Conservation (phyloP, 2,329 filamentous ascomycete genomes). For the Didymella lethalis region DNA sequence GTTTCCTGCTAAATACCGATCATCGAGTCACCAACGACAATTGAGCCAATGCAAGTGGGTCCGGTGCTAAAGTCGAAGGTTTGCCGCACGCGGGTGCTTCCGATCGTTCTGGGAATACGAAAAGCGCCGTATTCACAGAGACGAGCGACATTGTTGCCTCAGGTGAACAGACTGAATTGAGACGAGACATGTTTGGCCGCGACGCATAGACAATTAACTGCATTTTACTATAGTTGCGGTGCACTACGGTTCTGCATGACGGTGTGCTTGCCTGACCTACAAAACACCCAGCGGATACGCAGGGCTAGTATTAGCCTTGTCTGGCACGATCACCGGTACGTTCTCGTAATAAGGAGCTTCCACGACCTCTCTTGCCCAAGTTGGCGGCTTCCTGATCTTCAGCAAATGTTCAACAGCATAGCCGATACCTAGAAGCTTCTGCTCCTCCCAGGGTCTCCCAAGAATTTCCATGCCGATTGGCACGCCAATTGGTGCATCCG, state of each 20-base stretch:
- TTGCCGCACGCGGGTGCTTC: neutral
- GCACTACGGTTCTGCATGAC: neutral
- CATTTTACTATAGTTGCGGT: neutral
- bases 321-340: slow-evolving; percentile 58
- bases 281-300: slow-evolving; percentile 60
- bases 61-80: neutral
- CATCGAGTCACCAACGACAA: slow-evolving; percentile 5
- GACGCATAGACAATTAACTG: slow-evolving; percentile 3
- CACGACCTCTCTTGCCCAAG: slow-evolving; percentile 54
- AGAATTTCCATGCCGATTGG: slow-evolving; percentile 72
- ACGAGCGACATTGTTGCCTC: neutral
- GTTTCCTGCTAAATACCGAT: slow-evolving; percentile 10
- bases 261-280: slow-evolving; percentile 10
- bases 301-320: slow-evolving; percentile 52
- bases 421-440: slow-evolving; percentile 63
- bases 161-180: neutral
- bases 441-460: slow-evolving; percentile 64
- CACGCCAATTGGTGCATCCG: slow-evolving; percentile 63
- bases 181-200: slow-evolving; percentile 5
- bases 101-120: slow-evolving; percentile 2
- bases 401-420: slow-evolving; percentile 58
- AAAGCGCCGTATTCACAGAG: slow-evolving; percentile 1
- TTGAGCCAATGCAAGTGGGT: slow-evolving; percentile 9
- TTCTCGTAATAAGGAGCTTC: slow-evolving; percentile 50
- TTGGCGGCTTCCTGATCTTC: slow-evolving; percentile 58